A percentile compares a stretch with the other conserved stretches of the same genome.
Evolutionary conservation across 1,139 yeast genomes (phyloP).

Genomic region (Torulaspora pretoriensis): DNA sequence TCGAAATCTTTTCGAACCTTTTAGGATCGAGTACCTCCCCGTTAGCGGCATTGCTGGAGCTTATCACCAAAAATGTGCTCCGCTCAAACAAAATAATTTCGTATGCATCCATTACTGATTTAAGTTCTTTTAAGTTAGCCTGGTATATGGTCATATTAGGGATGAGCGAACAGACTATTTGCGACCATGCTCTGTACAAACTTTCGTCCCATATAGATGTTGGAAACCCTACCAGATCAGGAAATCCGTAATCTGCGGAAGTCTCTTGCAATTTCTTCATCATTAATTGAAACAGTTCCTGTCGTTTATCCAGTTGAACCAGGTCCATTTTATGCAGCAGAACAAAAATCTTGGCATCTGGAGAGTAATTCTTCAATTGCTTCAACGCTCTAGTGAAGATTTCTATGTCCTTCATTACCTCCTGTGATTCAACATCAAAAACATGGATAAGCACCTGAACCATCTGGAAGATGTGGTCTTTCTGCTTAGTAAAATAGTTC

Average conservation of each 20-base stretch:
- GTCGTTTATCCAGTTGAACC: constrained; percentile 81
- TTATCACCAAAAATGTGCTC: constrained; percentile 87
- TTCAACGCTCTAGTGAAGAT: constrained; percentile 81
- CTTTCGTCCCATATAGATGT: constrained; percentile 98
- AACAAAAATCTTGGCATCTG: constrained; percentile 88
- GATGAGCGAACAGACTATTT: constrained; percentile 87
- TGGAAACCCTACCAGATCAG: constrained; percentile 76
- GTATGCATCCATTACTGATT: constrained; percentile 74
- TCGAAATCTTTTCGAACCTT: constrained; percentile 88
- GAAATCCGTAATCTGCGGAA: constrained; percentile 72
- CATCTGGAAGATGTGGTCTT: constrained; percentile 90
- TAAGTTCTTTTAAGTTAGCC: constrained; percentile 68
- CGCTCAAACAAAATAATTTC: constrained; percentile 91
- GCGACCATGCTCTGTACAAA: constrained; percentile 94
- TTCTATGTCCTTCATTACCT: constrained; percentile 88
- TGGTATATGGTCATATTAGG: constrained; percentile 87
- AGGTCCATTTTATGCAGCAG: constrained; percentile 94
- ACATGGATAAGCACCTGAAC: constrained; percentile 97
- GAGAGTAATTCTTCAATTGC: constrained; percentile 78
- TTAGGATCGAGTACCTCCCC: constrained; percentile 60
- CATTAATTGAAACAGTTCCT: constrained; percentile 77
- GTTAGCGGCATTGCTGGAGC: constrained; percentile 54
- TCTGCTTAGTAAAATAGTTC: constrained; percentile 79
- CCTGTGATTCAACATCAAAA: constrained; percentile 91
- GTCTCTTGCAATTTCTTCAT: constrained; percentile 76